Evolutionary conservation across 192 early-diverging fungal species (phyloP).

Genomic region (Coemansia sp.): DNA sequence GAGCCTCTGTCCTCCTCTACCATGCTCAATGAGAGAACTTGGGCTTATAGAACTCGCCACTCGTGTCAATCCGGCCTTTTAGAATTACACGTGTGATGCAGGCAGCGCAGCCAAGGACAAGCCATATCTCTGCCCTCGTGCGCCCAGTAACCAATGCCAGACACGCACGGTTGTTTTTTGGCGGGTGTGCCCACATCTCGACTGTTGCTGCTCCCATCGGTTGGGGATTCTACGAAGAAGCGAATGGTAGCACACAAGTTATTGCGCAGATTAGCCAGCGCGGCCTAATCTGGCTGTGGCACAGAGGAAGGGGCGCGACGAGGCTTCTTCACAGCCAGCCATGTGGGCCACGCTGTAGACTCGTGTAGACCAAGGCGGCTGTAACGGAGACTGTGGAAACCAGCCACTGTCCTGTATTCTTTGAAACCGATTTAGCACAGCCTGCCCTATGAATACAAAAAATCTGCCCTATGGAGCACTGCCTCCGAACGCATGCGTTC

Average conservation of each 20-base stretch:
- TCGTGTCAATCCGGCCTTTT: background rate
- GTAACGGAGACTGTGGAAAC: too few species aligned
- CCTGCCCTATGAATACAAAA: too few species aligned
- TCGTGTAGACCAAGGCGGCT: background rate
- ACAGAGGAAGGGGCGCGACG: background rate
- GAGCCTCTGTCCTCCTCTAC: background rate
- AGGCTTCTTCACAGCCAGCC: conserved; percentile 1
- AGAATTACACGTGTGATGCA: background rate
- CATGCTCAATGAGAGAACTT: background rate
- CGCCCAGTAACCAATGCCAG: background rate
- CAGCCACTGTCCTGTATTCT: too few species aligned
- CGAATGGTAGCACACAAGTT: background rate
- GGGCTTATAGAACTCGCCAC: background rate
- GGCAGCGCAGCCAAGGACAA: background rate
- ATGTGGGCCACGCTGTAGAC: background rate
- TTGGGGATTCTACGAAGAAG: conserved; percentile 1
- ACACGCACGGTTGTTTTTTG: background rate
- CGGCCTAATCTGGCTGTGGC: background rate
- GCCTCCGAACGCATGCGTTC: background rate
- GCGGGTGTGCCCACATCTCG: background rate
- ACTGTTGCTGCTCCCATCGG: background rate
- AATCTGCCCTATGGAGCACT: too few species aligned
- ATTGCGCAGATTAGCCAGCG: background rate
- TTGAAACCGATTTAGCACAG: too few species aligned
- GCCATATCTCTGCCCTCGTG: conserved; percentile 4